Evolutionary conservation across 1,139 yeast species (phyloP).

Genomic region (Meyerozyma carpophila): DNA sequence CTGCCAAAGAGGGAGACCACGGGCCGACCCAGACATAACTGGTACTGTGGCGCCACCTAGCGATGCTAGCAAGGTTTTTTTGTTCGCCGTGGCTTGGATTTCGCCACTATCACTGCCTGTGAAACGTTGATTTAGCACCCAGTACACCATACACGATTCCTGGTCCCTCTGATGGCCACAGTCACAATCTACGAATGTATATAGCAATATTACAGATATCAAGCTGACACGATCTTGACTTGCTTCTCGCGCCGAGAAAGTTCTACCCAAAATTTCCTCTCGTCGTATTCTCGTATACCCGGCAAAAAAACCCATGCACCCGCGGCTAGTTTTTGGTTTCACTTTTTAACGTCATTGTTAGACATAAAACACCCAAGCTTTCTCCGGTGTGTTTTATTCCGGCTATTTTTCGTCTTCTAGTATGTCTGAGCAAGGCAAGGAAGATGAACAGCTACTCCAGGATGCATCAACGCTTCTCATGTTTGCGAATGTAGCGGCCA

Average conservation of each 20-base stretch:
- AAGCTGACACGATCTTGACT: too few species aligned
- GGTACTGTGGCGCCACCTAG: not conserved
- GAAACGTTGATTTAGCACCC: too few species aligned
- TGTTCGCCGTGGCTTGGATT: too few species aligned
- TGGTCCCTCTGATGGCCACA: too few species aligned
- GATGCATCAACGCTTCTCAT: constrained; percentile 63
- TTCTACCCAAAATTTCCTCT: not conserved
- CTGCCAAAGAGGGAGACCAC: constrained; percentile 16
- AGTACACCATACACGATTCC: too few species aligned
- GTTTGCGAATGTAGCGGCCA: constrained; percentile 57
- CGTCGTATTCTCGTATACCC: not conserved
- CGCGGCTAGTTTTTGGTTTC: not conserved
- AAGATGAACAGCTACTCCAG: constrained; percentile 41
- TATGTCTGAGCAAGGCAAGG: constrained; percentile 8
- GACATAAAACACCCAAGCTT: not conserved
- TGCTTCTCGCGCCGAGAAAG: too few species aligned
- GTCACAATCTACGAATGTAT: too few species aligned
- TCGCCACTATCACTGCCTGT: too few species aligned
- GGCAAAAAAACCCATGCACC: not conserved
- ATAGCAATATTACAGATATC: too few species aligned
- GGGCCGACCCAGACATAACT: not conserved
- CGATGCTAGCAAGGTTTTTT: not conserved
- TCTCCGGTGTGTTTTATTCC: not conserved
- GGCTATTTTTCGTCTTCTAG: not conserved
- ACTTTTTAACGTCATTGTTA: not conserved